phyloP scores from a whole-genome alignment of 2,329 filamentous ascomycete genomes.

The Fusarium sp. region DNA sequence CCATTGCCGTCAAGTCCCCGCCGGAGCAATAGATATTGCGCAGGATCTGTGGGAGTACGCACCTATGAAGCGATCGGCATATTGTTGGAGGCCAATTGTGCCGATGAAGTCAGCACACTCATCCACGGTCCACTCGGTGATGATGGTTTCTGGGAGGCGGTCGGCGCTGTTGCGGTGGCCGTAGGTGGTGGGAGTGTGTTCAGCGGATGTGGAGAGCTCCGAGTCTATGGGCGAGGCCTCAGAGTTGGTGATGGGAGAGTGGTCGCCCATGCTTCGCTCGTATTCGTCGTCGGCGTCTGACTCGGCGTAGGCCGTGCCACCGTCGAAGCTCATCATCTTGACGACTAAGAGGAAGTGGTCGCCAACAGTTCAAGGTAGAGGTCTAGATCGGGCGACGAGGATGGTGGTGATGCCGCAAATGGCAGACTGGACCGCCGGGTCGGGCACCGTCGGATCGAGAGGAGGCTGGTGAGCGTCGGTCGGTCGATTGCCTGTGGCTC shows the following conservation, averaged over 20 bases:
- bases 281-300: slow-evolving; percentile 89
- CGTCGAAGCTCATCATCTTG: slow-evolving; percentile 72
- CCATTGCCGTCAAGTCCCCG: background rate
- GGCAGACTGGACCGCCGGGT: slow-evolving; percentile 30
- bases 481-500: slow-evolving; percentile 23
- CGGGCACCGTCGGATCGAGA: slow-evolving; percentile 31
- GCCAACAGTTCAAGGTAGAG: slow-evolving; percentile 21
- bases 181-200: slow-evolving; percentile 87
- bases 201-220: slow-evolving; percentile 76
- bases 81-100: slow-evolving; percentile 84
- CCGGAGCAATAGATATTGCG: background rate
- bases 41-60: slow-evolving; percentile 55
- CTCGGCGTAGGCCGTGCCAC: slow-evolving; percentile 81
- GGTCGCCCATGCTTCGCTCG: slow-evolving; percentile 79
- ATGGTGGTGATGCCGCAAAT: slow-evolving; percentile 31
- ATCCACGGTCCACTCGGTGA: slow-evolving; percentile 86
- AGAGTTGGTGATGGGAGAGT: slow-evolving; percentile 78
- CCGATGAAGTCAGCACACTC: slow-evolving; percentile 93
- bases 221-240: slow-evolving; percentile 81
- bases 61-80: slow-evolving; percentile 89
- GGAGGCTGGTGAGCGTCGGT: slow-evolving; percentile 25
- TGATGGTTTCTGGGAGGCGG: slow-evolving; percentile 80
- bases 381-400: slow-evolving; percentile 24
- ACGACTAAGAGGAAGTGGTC: slow-evolving; percentile 33
- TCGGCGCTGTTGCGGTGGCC: slow-evolving; percentile 77